Base-by-base conservation (phyloP, 1,284 basidiomycete species). In the Coniferiporia weirii region DNA sequence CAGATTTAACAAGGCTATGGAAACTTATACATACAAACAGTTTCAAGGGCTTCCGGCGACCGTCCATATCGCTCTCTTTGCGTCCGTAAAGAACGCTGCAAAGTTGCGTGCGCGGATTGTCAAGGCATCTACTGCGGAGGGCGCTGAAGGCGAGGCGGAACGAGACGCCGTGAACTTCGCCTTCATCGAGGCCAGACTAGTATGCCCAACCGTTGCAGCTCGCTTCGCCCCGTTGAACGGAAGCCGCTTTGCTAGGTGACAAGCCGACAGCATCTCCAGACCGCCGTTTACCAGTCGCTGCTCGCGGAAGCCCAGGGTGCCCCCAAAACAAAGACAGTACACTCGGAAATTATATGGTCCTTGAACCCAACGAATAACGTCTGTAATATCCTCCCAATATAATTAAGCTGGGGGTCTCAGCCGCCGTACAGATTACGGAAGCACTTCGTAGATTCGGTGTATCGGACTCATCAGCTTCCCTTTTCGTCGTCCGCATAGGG, bases 321-420 rank as follows among this genome's bases (percentile, higher is more conserved):
- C 0, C 73, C 93, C 60, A 78, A 85, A 50, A 93, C 91, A 2
- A 89, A 86, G 71, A 89, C 89, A 0, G 75, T 92, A 0, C 91
- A 96, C 69, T 93, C 91, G 0, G 94, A 97, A 70, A 80, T 97
- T 54, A 76, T 97, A 10, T 93, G 89, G 78, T 75, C 81, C 17
- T 76, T 97, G 49, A 91, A 89, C 64, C 91, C 92, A 0, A 90
- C 87, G 17, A 91, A 92, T 66, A 95, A 94, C 69, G 91, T 90
- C 55, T 54, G 78, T 66, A 19, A 53, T 35, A 51, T 44, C 15
- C 36, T 34, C 32, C 20, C 47, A 54, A 46, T 22, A n/a, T 6
- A 46, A 8, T n/a, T 3, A 44, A 48, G 27, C 27, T 36, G 34
- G 22, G 7, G 27, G n/a, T 15, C 47, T 10, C 38, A 38, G 17